Base-by-base conservation (phyloP, 441 rosid species). In the Populus hybrid region DNA sequence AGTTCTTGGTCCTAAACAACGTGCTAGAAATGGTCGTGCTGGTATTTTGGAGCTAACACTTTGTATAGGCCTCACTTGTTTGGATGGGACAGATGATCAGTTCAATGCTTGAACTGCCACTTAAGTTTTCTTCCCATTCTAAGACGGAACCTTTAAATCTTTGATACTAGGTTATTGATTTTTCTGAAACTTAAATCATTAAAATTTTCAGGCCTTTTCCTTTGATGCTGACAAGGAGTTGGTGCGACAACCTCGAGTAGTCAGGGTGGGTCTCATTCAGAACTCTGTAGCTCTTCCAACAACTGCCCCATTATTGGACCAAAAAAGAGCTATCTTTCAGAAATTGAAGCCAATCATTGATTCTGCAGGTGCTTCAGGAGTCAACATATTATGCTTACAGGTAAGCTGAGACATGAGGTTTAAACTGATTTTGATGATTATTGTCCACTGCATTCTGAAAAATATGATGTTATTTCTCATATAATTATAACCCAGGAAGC, bases 191-290 rank as follows among this genome's bases (percentile, higher is more conserved):
- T 21, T 78, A 64, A 23, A 35, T 69, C 72, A 64, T 72, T 54
- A 34, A 46, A 74, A 80, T 38, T 72, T 78, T 76, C 87, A 94
- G 99, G 94, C 90, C 20, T 89, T 87, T 78, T 16, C 84, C 73
- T 94, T 96, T 81, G 82, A 78, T 46, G 95, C 99, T 83, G 98
- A 90, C 80, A 81, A 79, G 81, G 99, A 96, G 81, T 73, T 82
- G 36, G 46, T 91, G 82, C 87, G 99, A 85, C 89, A 83, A 70
- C 92, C 97, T 28, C 86, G 88, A 84, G 80, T 90, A 1, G 98
- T 96, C 21, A 89, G 97, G 84, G 98, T 93, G 46, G 98, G 97
- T 78, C 91, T 96, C 63, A 87, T 96, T 85, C 99, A 96, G 84
- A 96, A 93, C 83, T 89, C 98, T 70, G 87, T 88, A 66, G 91